Evolutionary conservation across 2,329 filamentous ascomycete species (phyloP).

Genomic region (Xylariaceae sp.): DNA sequence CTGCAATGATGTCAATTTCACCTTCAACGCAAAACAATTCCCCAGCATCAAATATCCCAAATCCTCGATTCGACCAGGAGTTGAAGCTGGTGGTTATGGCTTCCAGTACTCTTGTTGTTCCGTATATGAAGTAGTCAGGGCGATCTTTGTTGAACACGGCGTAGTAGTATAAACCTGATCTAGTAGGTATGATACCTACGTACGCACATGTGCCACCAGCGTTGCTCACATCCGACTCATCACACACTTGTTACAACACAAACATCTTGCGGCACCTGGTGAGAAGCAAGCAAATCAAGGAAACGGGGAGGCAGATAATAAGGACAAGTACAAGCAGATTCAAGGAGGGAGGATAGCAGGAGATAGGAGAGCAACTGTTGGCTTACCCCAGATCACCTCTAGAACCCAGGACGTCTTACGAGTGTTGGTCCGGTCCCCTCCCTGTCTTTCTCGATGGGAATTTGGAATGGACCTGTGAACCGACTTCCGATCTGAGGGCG

Average conservation of each 20-base stretch:
- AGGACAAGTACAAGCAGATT: background rate
- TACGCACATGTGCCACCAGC: too few relatives aligned
- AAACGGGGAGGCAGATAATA: background rate
- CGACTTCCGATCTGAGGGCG: slow-evolving; percentile 13
- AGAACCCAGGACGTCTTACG: background rate
- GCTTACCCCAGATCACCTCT: slow-evolving; percentile 20
- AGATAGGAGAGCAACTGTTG: slow-evolving; percentile 5
- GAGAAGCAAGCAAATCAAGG: background rate
- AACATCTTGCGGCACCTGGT: too few relatives aligned
- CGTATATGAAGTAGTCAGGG: background rate
- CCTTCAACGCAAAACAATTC: slow-evolving; percentile 4
- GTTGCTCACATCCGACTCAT: too few relatives aligned
- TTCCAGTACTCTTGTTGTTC: background rate
- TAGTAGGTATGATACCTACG: background rate
- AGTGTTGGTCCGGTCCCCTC: background rate
- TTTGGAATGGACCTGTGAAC: slow-evolving; percentile 8
- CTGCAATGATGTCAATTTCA: slow-evolving; percentile 39
- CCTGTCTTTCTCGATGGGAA: slow-evolving; percentile 1
- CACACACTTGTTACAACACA: too few relatives aligned
- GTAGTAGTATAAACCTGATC: background rate
- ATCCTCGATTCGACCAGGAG: slow-evolving; percentile 1
- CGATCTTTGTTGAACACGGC: slow-evolving; percentile 4
- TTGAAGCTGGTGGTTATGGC: background rate
- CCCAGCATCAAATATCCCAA: slow-evolving; percentile 4
- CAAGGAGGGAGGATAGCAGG: background rate